phyloP scores from a whole-genome alignment of 2,329 filamentous ascomycete genomes.

The Epicoccum sorghinum region DNA sequence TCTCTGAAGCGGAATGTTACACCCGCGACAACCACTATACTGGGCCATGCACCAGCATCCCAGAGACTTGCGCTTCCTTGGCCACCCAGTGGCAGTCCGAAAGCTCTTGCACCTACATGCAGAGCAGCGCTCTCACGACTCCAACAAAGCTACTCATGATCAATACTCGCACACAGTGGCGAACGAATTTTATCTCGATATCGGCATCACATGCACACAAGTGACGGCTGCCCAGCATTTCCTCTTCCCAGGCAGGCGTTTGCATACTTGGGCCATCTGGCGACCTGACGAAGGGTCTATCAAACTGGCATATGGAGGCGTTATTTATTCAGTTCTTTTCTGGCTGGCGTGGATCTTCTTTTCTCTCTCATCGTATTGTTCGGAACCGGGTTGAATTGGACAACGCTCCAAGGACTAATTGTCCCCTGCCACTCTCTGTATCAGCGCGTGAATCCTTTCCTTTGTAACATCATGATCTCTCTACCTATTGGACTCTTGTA shows the following conservation, averaged over 20 bases:
- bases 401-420: not conserved
- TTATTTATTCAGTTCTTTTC: not conserved
- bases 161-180: not conserved
- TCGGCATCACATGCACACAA: not conserved
- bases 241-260: slow-evolving; percentile 1
- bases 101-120: not conserved
- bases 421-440: slow-evolving; percentile 27
- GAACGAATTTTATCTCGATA: slow-evolving; percentile 3
- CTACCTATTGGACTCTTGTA: slow-evolving; percentile 16
- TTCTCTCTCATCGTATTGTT: not conserved
- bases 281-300: not conserved
- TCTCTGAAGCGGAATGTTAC: too few relatives aligned
- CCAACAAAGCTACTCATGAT: not conserved
- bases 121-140: not conserved
- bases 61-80: not conserved
- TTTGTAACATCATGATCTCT: slow-evolving; percentile 29
- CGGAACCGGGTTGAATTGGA: not conserved
- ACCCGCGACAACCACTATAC: not conserved
- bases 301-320: slow-evolving; percentile 7
- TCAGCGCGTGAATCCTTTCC: slow-evolving; percentile 24
- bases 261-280: slow-evolving; percentile 10
- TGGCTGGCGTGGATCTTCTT: not conserved
- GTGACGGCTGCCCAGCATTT: slow-evolving; percentile 1
- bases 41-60: not conserved
- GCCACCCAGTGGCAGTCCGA: not conserved